These are phyloP conservation scores for Eucalyptus polybractea DNA, from an alignment of 345 rosid species.

Conservation along the genomic window DNA sequence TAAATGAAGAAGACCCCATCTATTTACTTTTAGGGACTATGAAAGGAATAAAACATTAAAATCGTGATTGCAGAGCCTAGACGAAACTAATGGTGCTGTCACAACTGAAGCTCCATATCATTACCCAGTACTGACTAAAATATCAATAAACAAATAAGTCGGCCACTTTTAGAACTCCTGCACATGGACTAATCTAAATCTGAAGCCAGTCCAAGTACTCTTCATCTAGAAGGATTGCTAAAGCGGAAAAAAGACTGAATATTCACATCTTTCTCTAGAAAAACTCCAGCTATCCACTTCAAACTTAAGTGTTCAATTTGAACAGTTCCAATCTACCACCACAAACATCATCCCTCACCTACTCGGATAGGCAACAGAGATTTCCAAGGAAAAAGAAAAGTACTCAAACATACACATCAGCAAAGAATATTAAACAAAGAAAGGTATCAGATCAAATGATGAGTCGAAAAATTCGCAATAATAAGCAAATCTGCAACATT, in stretches of 20 bases:
- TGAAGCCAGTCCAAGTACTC: neutral
- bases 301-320: neutral
- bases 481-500: neutral
- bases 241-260: neutral
- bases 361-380: neutral
- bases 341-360: neutral
- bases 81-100: neutral
- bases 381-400: neutral
- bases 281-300: neutral
- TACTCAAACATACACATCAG: neutral
- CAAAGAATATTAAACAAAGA: neutral
- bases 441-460: neutral
- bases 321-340: neutral
- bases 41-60: neutral
- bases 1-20: neutral
- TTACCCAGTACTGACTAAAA: conserved; percentile 8
- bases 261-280: neutral
- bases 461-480: neutral
- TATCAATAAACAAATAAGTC: conserved; percentile 1
- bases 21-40: neutral
- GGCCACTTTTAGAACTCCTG: neutral
- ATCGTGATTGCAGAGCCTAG: neutral
- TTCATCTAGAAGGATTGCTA: conserved; percentile 1
- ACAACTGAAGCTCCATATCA: neutral
- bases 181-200: neutral